A percentile compares a stretch with the other conserved stretches of the same genome.
Conservation (phyloP, 257 asterid species). For the Perilla frutescens region DNA sequence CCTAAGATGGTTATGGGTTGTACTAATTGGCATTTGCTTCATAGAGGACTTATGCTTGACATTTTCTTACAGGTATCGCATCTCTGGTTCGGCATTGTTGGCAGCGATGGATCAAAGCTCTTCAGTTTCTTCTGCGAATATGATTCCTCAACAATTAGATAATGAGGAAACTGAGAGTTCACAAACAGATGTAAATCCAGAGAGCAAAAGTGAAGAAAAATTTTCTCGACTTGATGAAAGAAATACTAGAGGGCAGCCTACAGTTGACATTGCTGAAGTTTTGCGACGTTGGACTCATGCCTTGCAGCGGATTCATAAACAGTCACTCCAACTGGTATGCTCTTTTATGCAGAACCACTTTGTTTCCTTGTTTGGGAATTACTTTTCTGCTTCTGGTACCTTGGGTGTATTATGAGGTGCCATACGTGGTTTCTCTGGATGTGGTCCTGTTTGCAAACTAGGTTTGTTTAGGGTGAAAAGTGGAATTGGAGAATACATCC, state of each 20-base stretch:
- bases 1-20: conserved; percentile 19
- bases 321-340: conserved; percentile 87
- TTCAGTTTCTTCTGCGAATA: conserved; percentile 55
- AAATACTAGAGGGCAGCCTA: conserved; percentile 79
- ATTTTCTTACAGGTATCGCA: conserved; percentile 81
- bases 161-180: conserved; percentile 62
- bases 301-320: conserved; percentile 96
- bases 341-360: conserved; percentile 28
- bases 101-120: conserved; percentile 98
- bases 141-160: conserved; percentile 54
- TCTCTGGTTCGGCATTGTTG: conserved; percentile 91
- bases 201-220: conserved; percentile 56
- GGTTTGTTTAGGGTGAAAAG: neutral
- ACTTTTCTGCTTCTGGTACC: neutral
- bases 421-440: neutral
- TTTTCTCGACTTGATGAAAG: conserved; percentile 71
- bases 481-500: neutral
- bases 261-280: conserved; percentile 97
- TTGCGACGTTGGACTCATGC: conserved; percentile 99
- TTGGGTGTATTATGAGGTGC: conserved; percentile 15
- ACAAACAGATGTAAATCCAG: conserved; percentile 49
- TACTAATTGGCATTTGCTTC: conserved; percentile 25
- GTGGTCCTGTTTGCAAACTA: neutral
- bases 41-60: conserved; percentile 28
- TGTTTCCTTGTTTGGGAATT: conserved; percentile 21